Conservation (phyloP, 2,329 filamentous ascomycete species). For the Rhynchosporium agropyri region DNA sequence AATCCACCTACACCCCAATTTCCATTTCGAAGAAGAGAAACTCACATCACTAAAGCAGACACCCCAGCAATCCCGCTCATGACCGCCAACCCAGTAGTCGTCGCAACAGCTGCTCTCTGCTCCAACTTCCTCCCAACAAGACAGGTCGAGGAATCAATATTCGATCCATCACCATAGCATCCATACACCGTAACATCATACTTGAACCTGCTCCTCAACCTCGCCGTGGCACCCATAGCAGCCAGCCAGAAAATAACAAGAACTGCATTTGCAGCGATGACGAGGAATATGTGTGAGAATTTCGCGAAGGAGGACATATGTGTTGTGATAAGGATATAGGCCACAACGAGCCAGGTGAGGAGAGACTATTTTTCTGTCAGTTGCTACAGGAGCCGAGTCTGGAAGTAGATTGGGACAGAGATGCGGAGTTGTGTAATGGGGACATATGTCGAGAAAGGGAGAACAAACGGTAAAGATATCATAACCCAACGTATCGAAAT, state of each 20-base stretch:
- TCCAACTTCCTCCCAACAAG: slow-evolving; percentile 17
- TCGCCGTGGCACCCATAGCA: slow-evolving; percentile 26
- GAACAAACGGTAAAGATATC: slow-evolving; percentile 23
- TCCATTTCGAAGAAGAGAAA: neutral
- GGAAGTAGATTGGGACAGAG: neutral
- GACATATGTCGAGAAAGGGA: neutral
- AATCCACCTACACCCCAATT: neutral
- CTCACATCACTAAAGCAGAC: slow-evolving; percentile 28
- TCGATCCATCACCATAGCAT: slow-evolving; percentile 21
- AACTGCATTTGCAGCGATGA: slow-evolving; percentile 13
- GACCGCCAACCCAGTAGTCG: slow-evolving; percentile 5
- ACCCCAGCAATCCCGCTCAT: slow-evolving; percentile 27
- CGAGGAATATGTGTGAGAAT: slow-evolving; percentile 14
- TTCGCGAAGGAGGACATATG: slow-evolving; percentile 17
- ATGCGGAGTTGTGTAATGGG: neutral
- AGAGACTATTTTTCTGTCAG: slow-evolving; percentile 7
- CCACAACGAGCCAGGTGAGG: slow-evolving; percentile 25
- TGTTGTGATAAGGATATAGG: slow-evolving; percentile 14
- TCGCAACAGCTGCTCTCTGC: slow-evolving; percentile 23
- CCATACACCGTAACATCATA: slow-evolving; percentile 22
- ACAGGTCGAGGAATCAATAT: slow-evolving; percentile 18
- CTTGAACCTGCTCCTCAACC: slow-evolving; percentile 23
- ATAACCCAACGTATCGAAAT: slow-evolving; percentile 24
- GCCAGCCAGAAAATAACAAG: slow-evolving; percentile 26
- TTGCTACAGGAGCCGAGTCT: neutral